Conservation (phyloP, 2,329 filamentous ascomycete genomes). For the Keithomyces neogunnii region DNA sequence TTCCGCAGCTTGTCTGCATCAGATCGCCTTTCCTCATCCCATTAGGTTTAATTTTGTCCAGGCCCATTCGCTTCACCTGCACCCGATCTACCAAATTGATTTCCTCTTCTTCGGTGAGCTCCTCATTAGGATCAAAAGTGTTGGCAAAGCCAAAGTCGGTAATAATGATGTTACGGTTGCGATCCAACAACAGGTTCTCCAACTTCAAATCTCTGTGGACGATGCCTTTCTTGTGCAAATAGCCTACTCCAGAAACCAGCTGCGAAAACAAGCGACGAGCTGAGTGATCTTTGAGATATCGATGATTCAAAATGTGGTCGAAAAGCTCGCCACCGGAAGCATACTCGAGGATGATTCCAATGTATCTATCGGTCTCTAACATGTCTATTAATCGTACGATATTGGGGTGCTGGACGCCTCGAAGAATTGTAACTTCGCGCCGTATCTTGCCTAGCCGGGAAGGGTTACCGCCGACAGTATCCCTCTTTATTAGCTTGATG, state of each 20-base stretch:
- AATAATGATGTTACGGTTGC: conserved; percentile 98
- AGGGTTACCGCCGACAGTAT: conserved; percentile 80
- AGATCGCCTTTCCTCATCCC: conserved; percentile 81
- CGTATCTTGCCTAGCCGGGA: conserved; percentile 92
- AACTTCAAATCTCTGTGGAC: conserved; percentile 95
- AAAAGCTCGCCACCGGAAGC: conserved; percentile 96
- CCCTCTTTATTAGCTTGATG: conserved; percentile 94
- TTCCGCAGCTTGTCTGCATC: conserved; percentile 98
- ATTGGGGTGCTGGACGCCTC: conserved; percentile 84
- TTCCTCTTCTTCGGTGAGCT: conserved; percentile 84
- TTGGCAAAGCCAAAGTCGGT: conserved; percentile 99
- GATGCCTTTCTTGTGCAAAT: conserved; percentile 97
- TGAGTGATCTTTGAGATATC: conserved; percentile 89
- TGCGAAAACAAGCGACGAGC: conserved; percentile 90
- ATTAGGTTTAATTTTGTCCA: conserved; percentile 69
- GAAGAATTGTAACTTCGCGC: conserved; percentile 87
- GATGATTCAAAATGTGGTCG: conserved; percentile 94
- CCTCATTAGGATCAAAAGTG: conserved; percentile 84
- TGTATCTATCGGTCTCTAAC: conserved; percentile 94
- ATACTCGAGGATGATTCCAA: conserved; percentile 97
- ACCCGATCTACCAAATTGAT: conserved; percentile 79
- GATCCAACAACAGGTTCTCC: conserved; percentile 88
- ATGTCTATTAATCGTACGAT: conserved; percentile 97
- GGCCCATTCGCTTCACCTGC: conserved; percentile 75
- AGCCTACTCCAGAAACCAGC: conserved; percentile 91